phyloP scores from a whole-genome alignment of 768 basidiomycete species.

The Termitomyces sp. region DNA sequence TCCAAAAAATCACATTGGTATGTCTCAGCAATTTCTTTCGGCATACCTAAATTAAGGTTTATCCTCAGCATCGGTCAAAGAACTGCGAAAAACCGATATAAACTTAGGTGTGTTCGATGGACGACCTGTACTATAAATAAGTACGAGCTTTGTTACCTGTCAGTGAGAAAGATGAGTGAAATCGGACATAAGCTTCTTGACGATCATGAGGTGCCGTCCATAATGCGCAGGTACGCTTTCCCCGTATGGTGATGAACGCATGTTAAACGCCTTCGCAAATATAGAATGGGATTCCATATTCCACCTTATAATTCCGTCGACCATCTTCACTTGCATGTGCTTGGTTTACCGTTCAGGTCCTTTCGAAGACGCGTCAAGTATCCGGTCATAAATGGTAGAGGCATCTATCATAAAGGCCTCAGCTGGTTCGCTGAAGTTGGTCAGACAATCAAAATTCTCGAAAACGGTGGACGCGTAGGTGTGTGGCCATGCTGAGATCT shows the following conservation, averaged over 20 bases:
- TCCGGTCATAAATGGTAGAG: conserved; percentile 33
- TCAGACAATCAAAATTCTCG: conserved; percentile 58
- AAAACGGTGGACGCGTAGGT: conserved; percentile 43
- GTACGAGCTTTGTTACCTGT: neutral
- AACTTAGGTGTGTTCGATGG: conserved; percentile 36
- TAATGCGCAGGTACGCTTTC: conserved; percentile 38
- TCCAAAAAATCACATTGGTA: conserved; percentile 49
- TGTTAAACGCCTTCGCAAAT: conserved; percentile 9
- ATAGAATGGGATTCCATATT: conserved; percentile 77
- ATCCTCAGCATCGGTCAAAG: conserved; percentile 47
- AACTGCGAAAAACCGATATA: conserved; percentile 38
- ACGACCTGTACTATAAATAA: neutral
- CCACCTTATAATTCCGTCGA: conserved; percentile 70
- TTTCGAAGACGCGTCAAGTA: conserved; percentile 37
- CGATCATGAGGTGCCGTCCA: conserved; percentile 31
- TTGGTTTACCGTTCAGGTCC: conserved; percentile 59
- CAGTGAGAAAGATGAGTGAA: conserved; percentile 27
- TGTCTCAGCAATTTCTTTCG: conserved; percentile 6
- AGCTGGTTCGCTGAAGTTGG: conserved; percentile 67
- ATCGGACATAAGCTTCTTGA: conserved; percentile 53
- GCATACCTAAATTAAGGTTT: neutral
- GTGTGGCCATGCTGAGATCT: conserved; percentile 41
- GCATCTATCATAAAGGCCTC: conserved; percentile 51
- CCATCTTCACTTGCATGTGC: conserved; percentile 74
- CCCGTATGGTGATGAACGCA: neutral